Base-by-base conservation (phyloP, 2,329 filamentous ascomycete genomes). In the Dichotomopilus funicola region DNA sequence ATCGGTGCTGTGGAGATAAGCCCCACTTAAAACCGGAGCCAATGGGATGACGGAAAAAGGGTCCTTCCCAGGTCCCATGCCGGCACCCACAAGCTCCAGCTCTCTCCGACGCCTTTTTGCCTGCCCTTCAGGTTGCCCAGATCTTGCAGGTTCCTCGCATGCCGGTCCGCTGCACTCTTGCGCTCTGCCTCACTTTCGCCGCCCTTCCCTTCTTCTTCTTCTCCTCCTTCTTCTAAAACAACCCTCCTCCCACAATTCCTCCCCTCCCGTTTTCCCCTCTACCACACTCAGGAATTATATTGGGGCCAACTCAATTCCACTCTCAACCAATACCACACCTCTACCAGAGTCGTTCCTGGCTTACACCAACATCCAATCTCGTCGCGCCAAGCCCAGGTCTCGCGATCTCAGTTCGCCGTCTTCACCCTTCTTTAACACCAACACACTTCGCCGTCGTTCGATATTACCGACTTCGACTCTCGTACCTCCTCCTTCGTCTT, bases 231-330 rank as follows among this genome's bases (percentile, higher is more conserved):
- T 59, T 51, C 19, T 27, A 27, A 27, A 27, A 27, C 19, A 27
- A 27, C 19, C 19, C 19, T 27, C 19, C 19, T 27, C 19, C 19
- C 19, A 27, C 19, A 27, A 27, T 27, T 27, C 19, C 19, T 27
- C 19, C 19, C 61, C 65, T 62, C 55, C 59, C 55, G 58, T 55
- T 57, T 62, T 60, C 63, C 64, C 64, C 63, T 66, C 35, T 38
- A 41, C 49, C 50, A 47, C 45, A 37, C 51, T 36, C 40, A 27
- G 52, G 19, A 27, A 27, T 27, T 27, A 27, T 27, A 27, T 27
- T 27, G 19, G 19, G 19, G 19, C 19, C 45, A 43, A 33, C 54
- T 36, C 58, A 44, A 13, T 35, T 43, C 43, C 27, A 50, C 51
- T 47, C 50, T 43, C 19, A 44, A 27, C 19, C 19, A 27, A 27